Base-by-base conservation (phyloP, 2,329 filamentous ascomycete species). In the Cladobotryum mycophilum region DNA sequence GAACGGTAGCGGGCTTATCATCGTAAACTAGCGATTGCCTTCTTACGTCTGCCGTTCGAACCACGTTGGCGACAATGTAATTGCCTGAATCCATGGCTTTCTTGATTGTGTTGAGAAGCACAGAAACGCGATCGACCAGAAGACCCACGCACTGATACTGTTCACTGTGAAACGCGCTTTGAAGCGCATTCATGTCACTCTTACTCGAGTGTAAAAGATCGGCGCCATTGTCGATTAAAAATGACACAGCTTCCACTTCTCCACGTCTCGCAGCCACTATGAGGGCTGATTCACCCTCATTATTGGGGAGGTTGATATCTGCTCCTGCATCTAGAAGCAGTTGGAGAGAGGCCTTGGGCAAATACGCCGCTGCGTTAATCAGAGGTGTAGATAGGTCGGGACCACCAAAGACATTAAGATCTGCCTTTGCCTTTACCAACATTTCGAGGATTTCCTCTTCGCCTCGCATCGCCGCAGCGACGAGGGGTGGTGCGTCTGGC, bases 241-340 rank as follows among this genome's bases (percentile, higher is more conserved):
- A 66, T 35, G 56, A 59, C 22, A 70, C 64, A 3, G 62, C 63
- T 14, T 64, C 63, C 1, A 56, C 49, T 22, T 73, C 69, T 1
- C 64, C 66, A 35, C 56, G 55, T 9, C 51, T 52, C 0, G 70
- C 62, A 3, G 70, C 67, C 1, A 66, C 54, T 7, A 72, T 71
- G 1, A 73, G 60, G 1, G 70, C 66, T 0, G 70, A 70, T 36
- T 71, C 64, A 9, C 68, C 63, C 5, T 68, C 61, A 2, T 61
- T 51, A 30, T 67, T 66, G 0, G 61, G 51, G 3, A 67, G 57
- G 37, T 71, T 68, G 30, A 72, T 67, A 43, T 71, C 62, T 0
- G 69, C 69, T 0, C 69, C 67, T 0, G 65, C 64, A 12, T 67
- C 61, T 4, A 72, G 59, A 3, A 71, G 53, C 4, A 62, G 46